phyloP scores from a whole-genome alignment of 306 rosid species.

The Vigna trinervia region DNA sequence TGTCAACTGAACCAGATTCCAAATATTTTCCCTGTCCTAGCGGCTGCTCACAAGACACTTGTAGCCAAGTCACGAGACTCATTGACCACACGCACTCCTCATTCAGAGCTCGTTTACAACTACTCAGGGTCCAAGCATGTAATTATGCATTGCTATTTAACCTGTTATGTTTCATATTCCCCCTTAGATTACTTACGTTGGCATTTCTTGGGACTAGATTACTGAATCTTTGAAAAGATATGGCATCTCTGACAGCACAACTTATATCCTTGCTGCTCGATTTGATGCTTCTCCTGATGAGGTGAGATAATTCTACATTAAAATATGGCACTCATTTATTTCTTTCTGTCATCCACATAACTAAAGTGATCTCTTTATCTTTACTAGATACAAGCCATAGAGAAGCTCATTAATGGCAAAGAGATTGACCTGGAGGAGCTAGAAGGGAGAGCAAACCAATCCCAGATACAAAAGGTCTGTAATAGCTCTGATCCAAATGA shows the following conservation, averaged over 20 bases:
- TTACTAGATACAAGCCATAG: slow-evolving; percentile 64
- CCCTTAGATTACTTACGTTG: slow-evolving; percentile 40
- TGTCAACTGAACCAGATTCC: slow-evolving; percentile 69
- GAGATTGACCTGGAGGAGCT: slow-evolving; percentile 78
- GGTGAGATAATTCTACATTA: slow-evolving; percentile 52
- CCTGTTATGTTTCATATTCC: slow-evolving; percentile 13
- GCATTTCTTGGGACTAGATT: slow-evolving; percentile 60
- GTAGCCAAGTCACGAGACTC: slow-evolving; percentile 74
- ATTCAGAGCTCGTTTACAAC: slow-evolving; percentile 93
- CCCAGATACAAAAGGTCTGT: slow-evolving; percentile 80
- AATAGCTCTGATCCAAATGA: slow-evolving; percentile 1
- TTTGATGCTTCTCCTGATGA: slow-evolving; percentile 77
- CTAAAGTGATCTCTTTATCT: slow-evolving; percentile 4
- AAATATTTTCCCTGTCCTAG: slow-evolving; percentile 80
- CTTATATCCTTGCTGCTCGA: slow-evolving; percentile 79
- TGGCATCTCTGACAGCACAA: slow-evolving; percentile 76
- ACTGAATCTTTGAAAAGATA: slow-evolving; percentile 90
- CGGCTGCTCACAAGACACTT: slow-evolving; percentile 83
- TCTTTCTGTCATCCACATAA: neutral
- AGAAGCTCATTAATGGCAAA: slow-evolving; percentile 72
- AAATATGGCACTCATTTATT: neutral
- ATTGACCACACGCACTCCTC: slow-evolving; percentile 86
- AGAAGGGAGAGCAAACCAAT: slow-evolving; percentile 71
- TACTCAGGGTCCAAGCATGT: slow-evolving; percentile 96
- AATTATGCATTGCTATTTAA: slow-evolving; percentile 38